Base-by-base conservation (phyloP, 805 yeast genomes). In the Cyberlindnera mississippiensis region DNA sequence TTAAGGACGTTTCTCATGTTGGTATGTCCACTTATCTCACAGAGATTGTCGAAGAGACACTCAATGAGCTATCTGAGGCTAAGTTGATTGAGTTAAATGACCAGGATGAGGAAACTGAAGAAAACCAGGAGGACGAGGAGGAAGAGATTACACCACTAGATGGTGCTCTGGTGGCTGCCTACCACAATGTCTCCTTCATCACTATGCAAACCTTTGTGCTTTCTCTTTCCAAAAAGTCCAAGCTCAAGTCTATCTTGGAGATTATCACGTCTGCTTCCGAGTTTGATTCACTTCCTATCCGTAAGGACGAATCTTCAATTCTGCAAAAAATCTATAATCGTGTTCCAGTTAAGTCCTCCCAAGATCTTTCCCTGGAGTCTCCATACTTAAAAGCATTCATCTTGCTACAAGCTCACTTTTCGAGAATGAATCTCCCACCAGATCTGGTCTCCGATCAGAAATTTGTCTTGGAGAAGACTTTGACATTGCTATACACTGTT, bases 11-110 rank as follows among this genome's bases (percentile, higher is more conserved):
- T 3, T 66, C 85, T 2, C 78, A 78, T 33, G 62, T 73, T 24
- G 95, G 95, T 0, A 60, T 91, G 6, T 87, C 95, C 2, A 90
- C 84, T 40, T 87, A 72, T 60, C 64, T 93, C 32, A 89, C 97
- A 0, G 96, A 89, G 35, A 57, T 88, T 11, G 83, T 91, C 11
- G 98, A 93, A 56, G 66, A 64, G 6, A 70, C 86, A 0, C 55
- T 91, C 48, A 71, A 70, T 26, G 95, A 86, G 16, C 67, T 93
- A 33, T 59, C 61, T 14, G 76, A 76, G 1, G 75, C 80, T 1
- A 77, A 77, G 26, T 55, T 90, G 44, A 70, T 93, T 33, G 89
- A 82, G 48, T 48, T 81, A 2, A 75, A 74, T 11, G 62, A 48
- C 4, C 51, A 49, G 3, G 69, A 64, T 1, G 71, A 61, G 1